These are phyloP conservation scores for Pisolithus tinctorius DNA, from an alignment of 768 basidiomycete genomes.

Conservation along the genomic window DNA sequence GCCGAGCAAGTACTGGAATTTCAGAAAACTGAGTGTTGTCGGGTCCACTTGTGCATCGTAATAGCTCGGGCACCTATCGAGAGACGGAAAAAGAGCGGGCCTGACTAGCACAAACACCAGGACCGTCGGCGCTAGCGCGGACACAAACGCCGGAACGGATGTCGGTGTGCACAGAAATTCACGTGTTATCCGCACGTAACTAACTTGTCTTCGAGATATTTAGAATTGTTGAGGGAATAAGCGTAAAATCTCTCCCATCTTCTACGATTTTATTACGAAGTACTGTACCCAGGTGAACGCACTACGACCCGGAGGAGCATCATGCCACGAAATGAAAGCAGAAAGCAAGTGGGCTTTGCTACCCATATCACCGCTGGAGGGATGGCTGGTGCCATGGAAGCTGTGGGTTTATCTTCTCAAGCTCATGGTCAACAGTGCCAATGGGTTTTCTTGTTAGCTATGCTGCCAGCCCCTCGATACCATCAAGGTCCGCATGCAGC, in stretches of 20 bases:
- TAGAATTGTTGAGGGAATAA: too few species aligned
- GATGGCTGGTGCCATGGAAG: conserved; percentile 89
- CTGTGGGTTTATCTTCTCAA: conserved; percentile 40
- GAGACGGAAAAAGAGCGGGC: conserved; percentile 19
- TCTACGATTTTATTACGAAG: neutral
- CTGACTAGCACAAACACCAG: neutral
- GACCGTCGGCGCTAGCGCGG: conserved; percentile 19
- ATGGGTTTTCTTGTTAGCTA: conserved; percentile 35
- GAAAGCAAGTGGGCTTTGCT: conserved; percentile 77
- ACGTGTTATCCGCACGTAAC: conserved; percentile 22
- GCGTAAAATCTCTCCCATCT: too few species aligned
- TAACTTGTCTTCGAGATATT: neutral
- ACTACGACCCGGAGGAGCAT: neutral
- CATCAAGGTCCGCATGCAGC: conserved; percentile 99
- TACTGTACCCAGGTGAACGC: neutral
- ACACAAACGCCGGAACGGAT: neutral
- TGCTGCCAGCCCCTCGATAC: conserved; percentile 94
- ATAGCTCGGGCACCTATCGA: too few species aligned
- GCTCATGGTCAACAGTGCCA: neutral
- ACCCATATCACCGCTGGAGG: conserved; percentile 94
- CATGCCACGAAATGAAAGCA: conserved; percentile 54
- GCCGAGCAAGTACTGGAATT: neutral
- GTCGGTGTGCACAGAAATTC: conserved; percentile 15
- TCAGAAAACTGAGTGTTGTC: neutral
- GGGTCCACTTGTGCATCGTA: too few species aligned